A percentile compares a stretch with the other conserved stretches of the same genome.
phyloP scores from a whole-genome alignment of 23 red algal species.

The Chondrus crispus region DNA sequence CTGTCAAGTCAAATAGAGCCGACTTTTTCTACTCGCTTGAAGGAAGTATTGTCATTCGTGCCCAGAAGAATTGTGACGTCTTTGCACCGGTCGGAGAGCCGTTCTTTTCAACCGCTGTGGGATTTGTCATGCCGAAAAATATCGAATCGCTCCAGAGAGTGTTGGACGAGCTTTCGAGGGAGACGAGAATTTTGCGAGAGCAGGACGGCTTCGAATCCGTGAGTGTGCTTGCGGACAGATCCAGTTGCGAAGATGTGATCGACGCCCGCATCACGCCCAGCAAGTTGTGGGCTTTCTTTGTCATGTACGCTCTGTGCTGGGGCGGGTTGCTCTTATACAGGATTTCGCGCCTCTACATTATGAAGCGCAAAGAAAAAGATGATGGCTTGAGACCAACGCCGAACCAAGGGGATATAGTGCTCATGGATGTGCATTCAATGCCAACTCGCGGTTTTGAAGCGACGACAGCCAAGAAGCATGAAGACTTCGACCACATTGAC shows the following conservation, averaged over 20 bases:
- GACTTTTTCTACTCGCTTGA: constrained; percentile 35
- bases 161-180: not conserved
- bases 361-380: not conserved
- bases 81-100: constrained; percentile 39
- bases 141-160: not conserved
- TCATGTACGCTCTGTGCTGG: constrained; percentile 21
- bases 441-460: not conserved
- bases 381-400: not conserved
- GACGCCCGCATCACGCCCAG: constrained; percentile 17
- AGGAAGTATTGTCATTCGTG: constrained; percentile 29
- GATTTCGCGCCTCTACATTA: not conserved
- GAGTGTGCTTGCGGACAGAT: not conserved
- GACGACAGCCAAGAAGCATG: too few relatives aligned
- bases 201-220: constrained; percentile 29
- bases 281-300: constrained; percentile 17
- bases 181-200: constrained; percentile 30
- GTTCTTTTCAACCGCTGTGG: constrained; percentile 45
- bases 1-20: not conserved
- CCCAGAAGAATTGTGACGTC: constrained; percentile 18
- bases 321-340: constrained; percentile 20
- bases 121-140: constrained; percentile 14
- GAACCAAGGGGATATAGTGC: not conserved
- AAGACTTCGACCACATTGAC: too few relatives aligned
- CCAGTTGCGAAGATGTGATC: constrained; percentile 15
- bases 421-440: not conserved